Evolutionary conservation across 768 basidiomycete genomes (phyloP).

Genomic region (Russula griseocarnosa): DNA sequence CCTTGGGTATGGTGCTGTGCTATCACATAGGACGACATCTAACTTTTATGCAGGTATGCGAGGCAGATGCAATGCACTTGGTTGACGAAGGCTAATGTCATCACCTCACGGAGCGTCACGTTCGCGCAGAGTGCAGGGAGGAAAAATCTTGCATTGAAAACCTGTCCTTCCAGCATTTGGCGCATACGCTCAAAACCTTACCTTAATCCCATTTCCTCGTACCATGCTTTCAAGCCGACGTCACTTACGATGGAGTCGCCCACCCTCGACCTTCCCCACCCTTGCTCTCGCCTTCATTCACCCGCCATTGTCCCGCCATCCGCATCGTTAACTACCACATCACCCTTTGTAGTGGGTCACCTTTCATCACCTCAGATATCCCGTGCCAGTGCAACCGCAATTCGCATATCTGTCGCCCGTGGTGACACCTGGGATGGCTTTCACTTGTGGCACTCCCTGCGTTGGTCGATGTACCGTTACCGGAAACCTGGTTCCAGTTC

Average conservation of each 20-base stretch:
- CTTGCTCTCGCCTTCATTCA: background rate
- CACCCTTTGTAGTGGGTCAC: background rate
- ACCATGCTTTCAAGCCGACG: background rate
- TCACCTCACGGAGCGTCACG: slow-evolving; percentile 28
- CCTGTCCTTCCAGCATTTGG: background rate
- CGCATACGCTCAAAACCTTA: background rate
- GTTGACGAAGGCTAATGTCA: slow-evolving; percentile 49
- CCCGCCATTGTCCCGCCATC: slow-evolving; percentile 7
- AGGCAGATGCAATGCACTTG: slow-evolving; percentile 70
- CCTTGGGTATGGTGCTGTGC: slow-evolving; percentile 31
- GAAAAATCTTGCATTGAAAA: background rate
- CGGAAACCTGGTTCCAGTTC: slow-evolving; percentile 14
- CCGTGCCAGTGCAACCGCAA: slow-evolving; percentile 24
- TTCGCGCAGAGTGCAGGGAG: slow-evolving; percentile 16
- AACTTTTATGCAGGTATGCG: slow-evolving; percentile 46
- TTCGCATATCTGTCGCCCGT: slow-evolving; percentile 23
- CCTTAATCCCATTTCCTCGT: background rate
- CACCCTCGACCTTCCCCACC: background rate
- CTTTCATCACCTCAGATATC: slow-evolving; percentile 27
- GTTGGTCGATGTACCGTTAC: slow-evolving; percentile 26
- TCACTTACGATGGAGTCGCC: background rate
- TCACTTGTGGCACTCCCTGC: slow-evolving; percentile 27
- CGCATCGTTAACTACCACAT: slow-evolving; percentile 18
- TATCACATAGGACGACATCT: slow-evolving; percentile 5
- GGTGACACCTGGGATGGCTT: slow-evolving; percentile 24